Evolutionary conservation across 2,329 filamentous ascomycete genomes (phyloP).

Genomic region (Curvularia sp.): DNA sequence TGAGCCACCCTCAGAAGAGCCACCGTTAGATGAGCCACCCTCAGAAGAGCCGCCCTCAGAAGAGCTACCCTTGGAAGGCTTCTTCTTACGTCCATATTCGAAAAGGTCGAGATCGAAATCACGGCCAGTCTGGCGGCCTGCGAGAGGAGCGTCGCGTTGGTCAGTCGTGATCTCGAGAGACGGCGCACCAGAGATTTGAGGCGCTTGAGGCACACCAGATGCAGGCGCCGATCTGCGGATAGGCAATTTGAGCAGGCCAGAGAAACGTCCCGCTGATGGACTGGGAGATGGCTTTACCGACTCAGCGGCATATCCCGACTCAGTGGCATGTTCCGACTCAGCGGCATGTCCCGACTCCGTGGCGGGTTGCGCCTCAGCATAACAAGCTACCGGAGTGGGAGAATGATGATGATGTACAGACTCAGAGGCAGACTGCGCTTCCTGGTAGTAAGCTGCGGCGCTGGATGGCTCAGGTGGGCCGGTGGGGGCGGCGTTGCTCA

Average conservation of each 20-base stretch:
- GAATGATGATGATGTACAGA: too few relatives aligned
- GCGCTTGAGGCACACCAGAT: neutral
- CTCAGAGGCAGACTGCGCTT: too few relatives aligned
- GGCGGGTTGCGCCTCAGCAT: too few relatives aligned
- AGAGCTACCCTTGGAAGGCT: neutral
- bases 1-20: neutral
- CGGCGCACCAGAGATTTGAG: neutral
- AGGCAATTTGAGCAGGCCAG: neutral
- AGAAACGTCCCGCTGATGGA: neutral
- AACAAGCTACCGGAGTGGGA: too few relatives aligned
- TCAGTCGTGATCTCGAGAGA: neutral
- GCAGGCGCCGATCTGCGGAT: neutral
- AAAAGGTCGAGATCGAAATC: neutral
- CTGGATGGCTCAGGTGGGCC: neutral
- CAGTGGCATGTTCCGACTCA: too few relatives aligned
- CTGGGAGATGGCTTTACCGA: neutral
- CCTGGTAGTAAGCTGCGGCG: too few relatives aligned
- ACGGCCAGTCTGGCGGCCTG: neutral
- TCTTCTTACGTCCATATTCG: too few relatives aligned
- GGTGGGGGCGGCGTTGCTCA: slow-evolving; percentile 1
- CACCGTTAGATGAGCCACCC: neutral
- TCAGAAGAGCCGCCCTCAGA: too few relatives aligned
- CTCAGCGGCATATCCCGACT: neutral
- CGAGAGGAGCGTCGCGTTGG: neutral
- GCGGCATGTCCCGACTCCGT: too few relatives aligned